Percentiles rank a stretch among this genome's conserved stretches.
Conservation (phyloP, 805 yeast species). For the Zygotorulaspora sp. region DNA sequence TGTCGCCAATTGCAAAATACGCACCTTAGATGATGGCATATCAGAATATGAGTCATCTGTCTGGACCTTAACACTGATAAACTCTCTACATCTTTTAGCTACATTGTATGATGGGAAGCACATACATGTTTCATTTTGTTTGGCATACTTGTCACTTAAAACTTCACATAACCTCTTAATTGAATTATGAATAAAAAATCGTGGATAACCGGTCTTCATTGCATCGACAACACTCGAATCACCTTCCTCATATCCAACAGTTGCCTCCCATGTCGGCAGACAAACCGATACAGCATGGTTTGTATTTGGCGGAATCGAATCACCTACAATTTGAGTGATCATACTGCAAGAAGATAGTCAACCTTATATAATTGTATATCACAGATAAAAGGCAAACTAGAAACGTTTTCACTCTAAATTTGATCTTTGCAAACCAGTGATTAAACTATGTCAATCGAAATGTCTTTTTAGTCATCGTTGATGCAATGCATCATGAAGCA, state of each 20-base stretch:
- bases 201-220: conserved; percentile 86
- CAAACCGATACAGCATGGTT: conserved; percentile 94
- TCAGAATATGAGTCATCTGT: conserved; percentile 23
- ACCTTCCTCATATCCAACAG: conserved; percentile 89
- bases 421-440: no score
- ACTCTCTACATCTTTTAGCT: conserved; percentile 83
- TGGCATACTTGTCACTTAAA: conserved; percentile 66
- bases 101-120: conserved; percentile 72
- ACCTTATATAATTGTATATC: no score
- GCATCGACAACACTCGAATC: conserved; percentile 70
- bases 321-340: conserved; percentile 50
- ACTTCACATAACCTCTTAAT: conserved; percentile 53
- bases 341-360: no score
- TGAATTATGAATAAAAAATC: conserved; percentile 66
- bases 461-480: no score
- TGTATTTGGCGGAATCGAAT: conserved; percentile 82
- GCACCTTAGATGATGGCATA: conserved; percentile 34
- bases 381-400: background rate
- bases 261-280: conserved; percentile 91
- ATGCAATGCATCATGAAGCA: no score
- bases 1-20: conserved; percentile 71
- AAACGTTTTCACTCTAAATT: no score
- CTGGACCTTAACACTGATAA: conserved; percentile 49
- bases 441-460: no score
- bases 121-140: conserved; percentile 70